These are phyloP conservation scores for Xylogone sp. DNA, from an alignment of 2,329 filamentous ascomycete species.

Conservation along the genomic window DNA sequence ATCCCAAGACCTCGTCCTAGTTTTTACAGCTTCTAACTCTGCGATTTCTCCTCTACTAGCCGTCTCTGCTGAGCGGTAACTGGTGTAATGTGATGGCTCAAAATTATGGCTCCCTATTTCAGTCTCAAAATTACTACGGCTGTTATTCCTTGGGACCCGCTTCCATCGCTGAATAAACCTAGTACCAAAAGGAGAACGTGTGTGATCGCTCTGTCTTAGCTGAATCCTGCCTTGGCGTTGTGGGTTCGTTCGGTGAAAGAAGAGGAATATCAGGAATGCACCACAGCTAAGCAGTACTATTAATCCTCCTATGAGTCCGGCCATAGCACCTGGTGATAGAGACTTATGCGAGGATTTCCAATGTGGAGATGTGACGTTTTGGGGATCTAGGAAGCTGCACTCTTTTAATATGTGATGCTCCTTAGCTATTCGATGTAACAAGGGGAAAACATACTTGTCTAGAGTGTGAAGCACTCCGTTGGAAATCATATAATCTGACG, in stretches of 20 bases:
- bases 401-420: not conserved
- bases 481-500: constrained; percentile 44
- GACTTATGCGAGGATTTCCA: not conserved
- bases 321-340: not conserved
- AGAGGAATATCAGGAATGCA: not conserved
- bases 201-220: no score
- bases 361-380: not conserved
- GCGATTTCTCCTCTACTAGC: not conserved
- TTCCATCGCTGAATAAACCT: no score
- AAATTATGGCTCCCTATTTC: no score
- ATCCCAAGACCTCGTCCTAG: not conserved
- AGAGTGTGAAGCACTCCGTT: constrained; percentile 57
- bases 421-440: not conserved
- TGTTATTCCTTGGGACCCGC: no score
- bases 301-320: not conserved
- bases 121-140: no score
- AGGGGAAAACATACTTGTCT: constrained; percentile 42
- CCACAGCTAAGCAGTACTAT: not conserved
- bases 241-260: not conserved
- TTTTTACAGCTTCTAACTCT: not conserved
- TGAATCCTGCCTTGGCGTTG: not conserved
- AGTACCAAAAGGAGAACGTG: no score
- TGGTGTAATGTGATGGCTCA: no score
- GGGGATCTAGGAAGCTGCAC: not conserved
- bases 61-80: not conserved